phyloP scores from a whole-genome alignment of 805 yeast genomes.

The Torulaspora maleeae region DNA sequence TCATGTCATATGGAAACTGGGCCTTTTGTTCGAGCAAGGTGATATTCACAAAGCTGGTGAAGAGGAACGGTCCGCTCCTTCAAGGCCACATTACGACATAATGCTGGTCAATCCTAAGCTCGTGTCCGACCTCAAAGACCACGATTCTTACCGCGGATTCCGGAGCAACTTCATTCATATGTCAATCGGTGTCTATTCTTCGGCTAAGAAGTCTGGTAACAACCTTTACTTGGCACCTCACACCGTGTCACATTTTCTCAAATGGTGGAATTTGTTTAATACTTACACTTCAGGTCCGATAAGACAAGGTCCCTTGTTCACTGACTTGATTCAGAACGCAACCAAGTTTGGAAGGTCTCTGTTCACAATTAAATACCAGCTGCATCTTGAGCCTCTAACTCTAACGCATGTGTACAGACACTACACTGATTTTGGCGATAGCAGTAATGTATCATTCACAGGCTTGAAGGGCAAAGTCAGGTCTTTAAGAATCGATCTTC shows the following conservation, averaged over 20 bases:
- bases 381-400: slow-evolving; percentile 61
- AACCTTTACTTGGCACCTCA: slow-evolving; percentile 69
- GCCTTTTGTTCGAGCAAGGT: slow-evolving; percentile 68
- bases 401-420: slow-evolving; percentile 68
- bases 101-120: slow-evolving; percentile 53
- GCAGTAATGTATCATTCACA: slow-evolving; percentile 41
- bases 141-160: slow-evolving; percentile 59
- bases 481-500: slow-evolving; percentile 54
- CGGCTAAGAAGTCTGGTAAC: slow-evolving; percentile 46
- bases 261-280: slow-evolving; percentile 79
- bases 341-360: slow-evolving; percentile 65
- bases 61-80: slow-evolving; percentile 43
- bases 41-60: slow-evolving; percentile 35
- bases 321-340: slow-evolving; percentile 41
- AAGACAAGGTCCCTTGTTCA: slow-evolving; percentile 65
- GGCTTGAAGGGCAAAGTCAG: slow-evolving; percentile 62
- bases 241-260: slow-evolving; percentile 59
- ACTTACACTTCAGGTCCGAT: slow-evolving; percentile 77
- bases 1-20: slow-evolving; percentile 71
- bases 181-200: slow-evolving; percentile 39
- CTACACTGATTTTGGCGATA: slow-evolving; percentile 43
- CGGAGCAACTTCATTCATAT: slow-evolving; percentile 61
- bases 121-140: slow-evolving; percentile 38
- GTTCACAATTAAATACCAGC: slow-evolving; percentile 68
- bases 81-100: slow-evolving; percentile 61